Evolutionary conservation across 108 stramenopile species (phyloP).

Genomic region (Halocafeteria seosinensis): DNA sequence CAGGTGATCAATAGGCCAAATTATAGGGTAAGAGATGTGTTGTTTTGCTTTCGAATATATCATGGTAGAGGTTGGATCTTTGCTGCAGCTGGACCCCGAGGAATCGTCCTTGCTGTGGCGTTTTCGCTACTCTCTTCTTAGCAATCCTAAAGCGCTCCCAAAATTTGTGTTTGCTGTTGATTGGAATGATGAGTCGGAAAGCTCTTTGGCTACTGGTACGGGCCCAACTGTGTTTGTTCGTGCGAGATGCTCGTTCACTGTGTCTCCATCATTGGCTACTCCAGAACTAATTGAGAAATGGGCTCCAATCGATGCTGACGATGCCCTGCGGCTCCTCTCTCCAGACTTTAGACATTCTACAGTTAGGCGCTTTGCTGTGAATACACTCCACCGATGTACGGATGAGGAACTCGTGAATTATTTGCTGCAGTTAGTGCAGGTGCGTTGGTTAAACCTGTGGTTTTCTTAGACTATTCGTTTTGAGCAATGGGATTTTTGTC

Average conservation of each 20-base stretch:
- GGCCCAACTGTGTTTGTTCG: too few relatives aligned
- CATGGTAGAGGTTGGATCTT: too few relatives aligned
- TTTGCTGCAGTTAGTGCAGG: conserved; percentile 90
- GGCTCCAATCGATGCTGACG: conserved; percentile 84
- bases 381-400: conserved; percentile 59
- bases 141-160: not conserved
- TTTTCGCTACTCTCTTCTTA: not conserved
- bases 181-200: not conserved
- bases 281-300: conserved; percentile 82
- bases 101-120: not conserved
- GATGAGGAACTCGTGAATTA: conserved; percentile 82
- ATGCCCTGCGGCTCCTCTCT: conserved; percentile 83
- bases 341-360: conserved; percentile 64
- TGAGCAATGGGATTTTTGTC: not conserved
- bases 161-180: not conserved
- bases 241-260: too few relatives aligned
- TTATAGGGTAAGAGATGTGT: too few relatives aligned
- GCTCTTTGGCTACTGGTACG: not conserved
- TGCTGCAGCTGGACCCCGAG: too few relatives aligned
- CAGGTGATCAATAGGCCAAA: too few relatives aligned
- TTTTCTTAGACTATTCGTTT: not conserved
- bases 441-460: conserved; percentile 65
- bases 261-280: too few relatives aligned
- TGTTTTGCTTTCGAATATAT: too few relatives aligned
- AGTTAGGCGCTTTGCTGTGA: conserved; percentile 83